Conservation (phyloP, 345 rosid species). For the Linum trigynum region DNA sequence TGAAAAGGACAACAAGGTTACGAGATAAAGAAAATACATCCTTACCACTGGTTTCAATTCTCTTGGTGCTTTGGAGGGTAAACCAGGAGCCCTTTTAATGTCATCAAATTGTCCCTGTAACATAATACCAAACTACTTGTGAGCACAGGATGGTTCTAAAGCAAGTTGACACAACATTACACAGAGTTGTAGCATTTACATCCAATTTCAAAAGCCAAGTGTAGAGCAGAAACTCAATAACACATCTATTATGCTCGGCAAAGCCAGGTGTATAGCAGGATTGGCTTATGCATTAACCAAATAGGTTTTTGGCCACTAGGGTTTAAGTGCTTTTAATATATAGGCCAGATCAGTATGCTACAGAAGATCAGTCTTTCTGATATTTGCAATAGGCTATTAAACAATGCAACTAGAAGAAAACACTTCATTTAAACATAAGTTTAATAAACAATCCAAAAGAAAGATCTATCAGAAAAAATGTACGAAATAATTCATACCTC, state of each 20-base stretch:
- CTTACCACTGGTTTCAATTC: constrained; percentile 59
- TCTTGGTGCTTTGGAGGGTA: constrained; percentile 56
- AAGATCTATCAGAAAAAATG: neutral
- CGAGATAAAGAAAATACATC: neutral
- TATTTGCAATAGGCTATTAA: no score
- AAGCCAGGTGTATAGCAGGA: no score
- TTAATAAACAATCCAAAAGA: neutral
- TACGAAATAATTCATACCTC: constrained; percentile 36
- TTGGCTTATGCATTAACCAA: no score
- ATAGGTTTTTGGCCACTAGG: no score
- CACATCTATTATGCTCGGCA: no score
- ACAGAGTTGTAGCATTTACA: neutral
- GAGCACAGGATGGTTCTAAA: neutral
- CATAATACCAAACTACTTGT: constrained; percentile 11
- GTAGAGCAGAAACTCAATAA: no score
- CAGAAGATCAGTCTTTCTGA: no score
- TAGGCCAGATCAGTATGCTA: no score
- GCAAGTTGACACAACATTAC: neutral
- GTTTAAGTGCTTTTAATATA: no score
- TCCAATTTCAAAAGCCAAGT: no score
- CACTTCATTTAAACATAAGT: neutral
- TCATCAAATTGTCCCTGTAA: constrained; percentile 69
- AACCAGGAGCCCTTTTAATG: constrained; percentile 38
- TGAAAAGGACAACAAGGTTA: neutral
- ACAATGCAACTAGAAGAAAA: neutral